Conservation (phyloP, 1,284 basidiomycete genomes). For the Albatrellus sp. region DNA sequence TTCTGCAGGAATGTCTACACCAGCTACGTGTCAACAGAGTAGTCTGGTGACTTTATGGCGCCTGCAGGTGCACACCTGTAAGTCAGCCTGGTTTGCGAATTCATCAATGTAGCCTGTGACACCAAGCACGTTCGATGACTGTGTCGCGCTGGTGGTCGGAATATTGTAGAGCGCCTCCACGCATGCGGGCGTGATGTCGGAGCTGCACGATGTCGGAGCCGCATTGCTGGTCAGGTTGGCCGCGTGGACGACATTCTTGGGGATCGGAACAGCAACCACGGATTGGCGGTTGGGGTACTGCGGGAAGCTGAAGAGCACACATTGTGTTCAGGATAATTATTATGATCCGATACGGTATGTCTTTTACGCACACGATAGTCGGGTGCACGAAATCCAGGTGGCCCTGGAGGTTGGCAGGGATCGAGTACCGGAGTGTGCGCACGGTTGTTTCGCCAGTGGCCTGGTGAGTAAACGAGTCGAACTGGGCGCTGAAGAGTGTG, state of each 20-base stretch:
- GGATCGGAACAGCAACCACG: conserved; percentile 1
- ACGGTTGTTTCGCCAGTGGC: conserved; percentile 13
- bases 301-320: conserved; percentile 3
- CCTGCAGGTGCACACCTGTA: background rate
- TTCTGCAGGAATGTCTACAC: conserved; percentile 8
- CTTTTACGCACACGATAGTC: conserved; percentile 13
- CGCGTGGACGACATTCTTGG: background rate
- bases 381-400: conserved; percentile 16
- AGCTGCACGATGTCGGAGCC: conserved; percentile 13
- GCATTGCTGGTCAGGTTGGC: conserved; percentile 5
- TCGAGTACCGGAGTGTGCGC: conserved; percentile 22
- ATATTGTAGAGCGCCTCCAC: conserved; percentile 20
- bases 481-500: conserved; percentile 19
- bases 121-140: conserved; percentile 15
- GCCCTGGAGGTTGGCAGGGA: conserved; percentile 15
- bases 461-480: conserved; percentile 18
- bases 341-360: background rate
- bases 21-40: too few species aligned
- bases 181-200: conserved; percentile 17
- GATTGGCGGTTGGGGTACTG: background rate
- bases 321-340: background rate
- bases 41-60: too few species aligned
- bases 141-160: conserved; percentile 18
- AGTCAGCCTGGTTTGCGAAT: conserved; percentile 13
- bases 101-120: conserved; percentile 22